A percentile compares a stretch with the other conserved stretches of the same genome.
Conservation (phyloP, 2,329 filamentous ascomycete genomes). For the Diplodia mutila region DNA sequence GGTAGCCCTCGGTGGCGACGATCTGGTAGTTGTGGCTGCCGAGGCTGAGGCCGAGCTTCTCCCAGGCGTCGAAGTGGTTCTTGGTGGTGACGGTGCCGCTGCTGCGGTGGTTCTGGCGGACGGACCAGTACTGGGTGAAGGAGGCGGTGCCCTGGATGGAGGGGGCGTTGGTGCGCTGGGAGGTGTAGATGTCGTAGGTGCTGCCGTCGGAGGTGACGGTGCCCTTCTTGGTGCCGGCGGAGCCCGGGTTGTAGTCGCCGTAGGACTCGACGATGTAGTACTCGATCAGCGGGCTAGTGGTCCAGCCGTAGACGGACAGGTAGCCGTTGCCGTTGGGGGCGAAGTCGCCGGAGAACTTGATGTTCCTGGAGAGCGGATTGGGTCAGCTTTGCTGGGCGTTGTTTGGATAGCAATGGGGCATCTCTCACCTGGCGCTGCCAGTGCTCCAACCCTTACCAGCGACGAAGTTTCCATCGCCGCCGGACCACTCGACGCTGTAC, state of each 20-base stretch:
- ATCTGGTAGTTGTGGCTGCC: constrained; percentile 59
- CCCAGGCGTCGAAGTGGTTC: constrained; percentile 61
- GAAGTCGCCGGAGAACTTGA: constrained; percentile 56
- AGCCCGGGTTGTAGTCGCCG: constrained; percentile 54
- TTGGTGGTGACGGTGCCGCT: constrained; percentile 55
- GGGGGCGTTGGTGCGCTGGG: constrained; percentile 55
- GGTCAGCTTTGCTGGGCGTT: background rate
- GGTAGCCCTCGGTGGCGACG: constrained; percentile 59
- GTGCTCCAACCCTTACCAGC: constrained; percentile 64
- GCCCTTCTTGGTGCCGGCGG: constrained; percentile 54
- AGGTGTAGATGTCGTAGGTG: constrained; percentile 57
- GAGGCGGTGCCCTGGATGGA: constrained; percentile 59
- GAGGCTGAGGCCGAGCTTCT: constrained; percentile 51
- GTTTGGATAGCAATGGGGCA: background rate
- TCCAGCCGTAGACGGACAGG: constrained; percentile 64
- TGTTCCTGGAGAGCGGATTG: constrained; percentile 43
- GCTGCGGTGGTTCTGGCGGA: constrained; percentile 55
- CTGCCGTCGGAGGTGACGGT: constrained; percentile 57
- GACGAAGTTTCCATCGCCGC: constrained; percentile 57
- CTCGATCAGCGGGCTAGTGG: constrained; percentile 57
- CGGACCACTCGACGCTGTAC: constrained; percentile 57
- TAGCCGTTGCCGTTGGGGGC: constrained; percentile 56
- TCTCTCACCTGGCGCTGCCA: constrained; percentile 53
- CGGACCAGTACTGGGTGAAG: constrained; percentile 60
- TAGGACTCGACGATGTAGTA: constrained; percentile 63